Evolutionary conservation across 306 rosid genomes (phyloP), one percentile per base, ranked within the genome.

Genomic region (Nissolia schottii): DNA sequence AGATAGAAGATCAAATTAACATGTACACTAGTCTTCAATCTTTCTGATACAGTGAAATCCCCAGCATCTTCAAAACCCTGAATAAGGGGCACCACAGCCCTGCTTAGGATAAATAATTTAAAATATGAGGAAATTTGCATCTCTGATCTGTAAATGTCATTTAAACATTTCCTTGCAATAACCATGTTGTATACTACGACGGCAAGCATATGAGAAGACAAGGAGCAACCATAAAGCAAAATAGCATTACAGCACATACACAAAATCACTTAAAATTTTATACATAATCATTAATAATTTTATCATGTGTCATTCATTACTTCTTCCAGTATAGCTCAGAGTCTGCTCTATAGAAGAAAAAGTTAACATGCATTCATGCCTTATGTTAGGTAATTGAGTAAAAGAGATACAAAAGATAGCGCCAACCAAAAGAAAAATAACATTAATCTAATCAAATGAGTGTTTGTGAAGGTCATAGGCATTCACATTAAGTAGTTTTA

Each of bases 61-160:
- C 97, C 98, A 53, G 98, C 97, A 70, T 94, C 98, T 89, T 94
- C 98, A 83, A 84, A 94, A 80, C 98, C 98, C 91, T 94, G 97
- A 84, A 94, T 91, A 89, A 94, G 98, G 81, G 98, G 98, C 84
- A 89, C 97, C 92, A 89, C 90, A 77, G 91, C 92, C 98, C 98
- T 94, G 97, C 80, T 91, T 82, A 85, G 88, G 76, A 84, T 81
- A 82, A 80, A 79, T 71, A 78, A 71, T 64, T 71, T 34, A 41
- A 77, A 77, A 25, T 64, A 84, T 82, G 83, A 87, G 95, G 80
- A 87, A 72, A 83, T 55, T 61, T 68, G 49, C 60, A 67, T 72
- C 67, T 45, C 51, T 64, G 35, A 65, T 79, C 60, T 18, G 55
- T 75, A 55, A 60, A 73, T 15, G 9, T 29, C 48, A 57, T 40